Evolutionary conservation across 805 yeast genomes (phyloP), one percentile per base, ranked within the genome.

Genomic region (Metschnikowia reukaufii): DNA sequence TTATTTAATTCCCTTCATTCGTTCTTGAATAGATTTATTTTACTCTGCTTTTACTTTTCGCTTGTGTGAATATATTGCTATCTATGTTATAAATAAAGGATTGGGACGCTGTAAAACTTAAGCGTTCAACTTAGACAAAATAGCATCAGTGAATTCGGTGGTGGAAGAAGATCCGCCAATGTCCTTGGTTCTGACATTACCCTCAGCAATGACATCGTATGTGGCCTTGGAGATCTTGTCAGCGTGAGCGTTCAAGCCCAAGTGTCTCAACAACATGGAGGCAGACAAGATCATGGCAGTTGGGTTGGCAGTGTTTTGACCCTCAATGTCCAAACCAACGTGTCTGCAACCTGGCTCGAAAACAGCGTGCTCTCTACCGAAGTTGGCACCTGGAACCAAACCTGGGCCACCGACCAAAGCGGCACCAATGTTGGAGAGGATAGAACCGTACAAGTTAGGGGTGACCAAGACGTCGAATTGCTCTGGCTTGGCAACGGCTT

Each of bases 281-380:
- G 96, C 81, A 50, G 97, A 88, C 64, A 94, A 78, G 63, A 92
- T 86, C 92, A 92, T 86, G 60, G 97, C 98, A 52, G 97, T 88
- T 68, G 99, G 99, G 83, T 92, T 92, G 56, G 98, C 98, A 55
- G 88, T 79, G 78, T 89, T 87, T 73, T 88, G 82, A 66, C 96
- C 97, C 79, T 88, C 80, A 70, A 94, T 88, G 73, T 92, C 97
- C 62, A 92, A 79, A 73, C 98, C 98, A 64, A 91, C 98, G 78
- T 91, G 98, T 81, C 99, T 88, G 77, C 97, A 91, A 75, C 98
- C 99, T 63, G 99, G 98, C 79, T 92, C 99, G 72, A 94, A 92
- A 52, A 92, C 95, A 47, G 98, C 98, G 70, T 86, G 85, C 63
- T 92, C 97, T 73, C 96, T 86, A 73, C 99, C 99, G 59, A 88